Conservation (phyloP, 2,329 filamentous ascomycete species). For the Teratosphaeria nubilosa region DNA sequence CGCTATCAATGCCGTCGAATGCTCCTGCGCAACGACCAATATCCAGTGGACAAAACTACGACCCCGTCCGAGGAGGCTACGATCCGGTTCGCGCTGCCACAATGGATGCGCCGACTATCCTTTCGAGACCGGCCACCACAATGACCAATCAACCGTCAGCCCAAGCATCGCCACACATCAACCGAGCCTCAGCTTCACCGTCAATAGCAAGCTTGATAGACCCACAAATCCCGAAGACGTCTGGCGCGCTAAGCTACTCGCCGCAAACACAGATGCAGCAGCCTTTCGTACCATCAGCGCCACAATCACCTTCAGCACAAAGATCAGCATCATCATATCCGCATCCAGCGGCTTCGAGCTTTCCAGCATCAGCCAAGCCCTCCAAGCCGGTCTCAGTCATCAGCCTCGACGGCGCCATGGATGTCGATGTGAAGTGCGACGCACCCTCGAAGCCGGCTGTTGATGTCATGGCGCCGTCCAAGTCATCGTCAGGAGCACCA, state of each 20-base stretch:
- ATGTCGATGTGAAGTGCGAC: constrained; percentile 19
- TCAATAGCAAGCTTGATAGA: constrained; percentile 88
- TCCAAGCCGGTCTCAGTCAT: constrained; percentile 5
- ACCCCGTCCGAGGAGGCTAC: constrained; percentile 73
- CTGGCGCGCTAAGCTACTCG: constrained; percentile 20
- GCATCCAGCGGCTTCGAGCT: constrained; percentile 2
- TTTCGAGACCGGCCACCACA: constrained; percentile 12
- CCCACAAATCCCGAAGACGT: constrained; percentile 41
- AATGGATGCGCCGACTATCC: constrained; percentile 16
- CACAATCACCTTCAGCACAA: constrained; percentile 13
- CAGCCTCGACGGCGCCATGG: constrained; percentile 22
- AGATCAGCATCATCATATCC: constrained; percentile 4
- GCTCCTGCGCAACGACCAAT: constrained; percentile 32
- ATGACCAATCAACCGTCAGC: constrained; percentile 19
- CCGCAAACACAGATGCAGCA: constrained; percentile 15
- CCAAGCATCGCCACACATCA: constrained; percentile 37
- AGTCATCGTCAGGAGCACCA: constrained; percentile 22
- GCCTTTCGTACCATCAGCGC: constrained; percentile 4
- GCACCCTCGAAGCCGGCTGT: constrained; percentile 3
- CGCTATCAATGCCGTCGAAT: constrained; percentile 26
- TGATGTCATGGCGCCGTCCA: constrained; percentile 14
- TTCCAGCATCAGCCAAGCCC: constrained; percentile 4
- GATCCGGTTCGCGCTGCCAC: constrained; percentile 67
- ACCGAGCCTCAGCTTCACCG: constrained; percentile 77
- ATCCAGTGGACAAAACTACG: constrained; percentile 73